phyloP scores from a whole-genome alignment of 2,329 filamentous ascomycete species.

The Epichloe baconii region DNA sequence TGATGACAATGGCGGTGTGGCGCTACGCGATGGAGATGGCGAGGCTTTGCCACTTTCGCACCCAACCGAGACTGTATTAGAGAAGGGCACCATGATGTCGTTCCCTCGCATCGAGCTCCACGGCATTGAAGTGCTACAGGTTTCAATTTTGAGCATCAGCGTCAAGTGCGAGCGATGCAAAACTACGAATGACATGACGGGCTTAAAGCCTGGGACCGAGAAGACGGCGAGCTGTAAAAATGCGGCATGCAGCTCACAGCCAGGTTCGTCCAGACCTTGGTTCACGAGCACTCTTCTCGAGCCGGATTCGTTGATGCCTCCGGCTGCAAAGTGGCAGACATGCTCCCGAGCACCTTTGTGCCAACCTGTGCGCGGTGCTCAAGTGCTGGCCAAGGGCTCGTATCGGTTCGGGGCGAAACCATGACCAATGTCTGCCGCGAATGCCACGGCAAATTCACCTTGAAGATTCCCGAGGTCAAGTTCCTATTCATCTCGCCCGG shows the following conservation, averaged over 20 bases:
- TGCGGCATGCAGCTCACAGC: conserved; percentile 40
- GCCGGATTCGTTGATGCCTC: conserved; percentile 69
- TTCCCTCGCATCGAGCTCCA: conserved; percentile 68
- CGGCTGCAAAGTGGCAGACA: conserved; percentile 61
- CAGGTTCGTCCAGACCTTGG: conserved; percentile 51
- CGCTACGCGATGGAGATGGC: conserved; percentile 19
- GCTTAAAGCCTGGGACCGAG: conserved; percentile 42
- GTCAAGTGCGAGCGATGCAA: conserved; percentile 73
- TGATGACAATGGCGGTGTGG: conserved; percentile 29
- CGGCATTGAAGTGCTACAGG: conserved; percentile 62
- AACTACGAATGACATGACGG: conserved; percentile 54
- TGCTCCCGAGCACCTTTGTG: conserved; percentile 67
- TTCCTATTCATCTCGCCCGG: conserved; percentile 58
- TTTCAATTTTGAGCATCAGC: conserved; percentile 52
- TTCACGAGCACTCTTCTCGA: conserved; percentile 60
- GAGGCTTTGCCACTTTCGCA: conserved; percentile 3
- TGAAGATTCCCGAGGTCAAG: conserved; percentile 65
- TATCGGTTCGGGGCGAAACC: conserved; percentile 61
- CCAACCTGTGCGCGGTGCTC: conserved; percentile 71
- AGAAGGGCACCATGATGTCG: conserved; percentile 62
- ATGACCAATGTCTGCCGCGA: conserved; percentile 63
- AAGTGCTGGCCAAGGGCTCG: conserved; percentile 51
- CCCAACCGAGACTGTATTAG: conserved; percentile 23
- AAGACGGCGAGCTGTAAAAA: conserved; percentile 45
- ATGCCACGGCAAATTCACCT: conserved; percentile 69